Evolutionary conservation across 1,284 basidiomycete genomes (phyloP).

Genomic region (Fistulina hepatica): DNA sequence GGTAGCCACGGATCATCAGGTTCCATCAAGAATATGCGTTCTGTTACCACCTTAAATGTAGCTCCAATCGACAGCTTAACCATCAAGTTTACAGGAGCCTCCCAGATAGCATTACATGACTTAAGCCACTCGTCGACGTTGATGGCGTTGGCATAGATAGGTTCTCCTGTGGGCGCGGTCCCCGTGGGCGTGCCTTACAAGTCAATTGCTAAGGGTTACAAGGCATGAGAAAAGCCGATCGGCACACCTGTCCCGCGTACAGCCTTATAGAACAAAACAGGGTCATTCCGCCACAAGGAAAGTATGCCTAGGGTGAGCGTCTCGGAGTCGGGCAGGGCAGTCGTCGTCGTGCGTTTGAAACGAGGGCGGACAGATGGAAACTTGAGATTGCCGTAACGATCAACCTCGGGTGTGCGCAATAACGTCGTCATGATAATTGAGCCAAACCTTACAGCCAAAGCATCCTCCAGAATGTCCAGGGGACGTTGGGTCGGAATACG

Average conservation of each 20-base stretch:
- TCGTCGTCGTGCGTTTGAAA: conserved; percentile 41
- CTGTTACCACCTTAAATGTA: too few relatives aligned
- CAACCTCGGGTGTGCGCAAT: conserved; percentile 43
- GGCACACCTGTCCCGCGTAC: too few relatives aligned
- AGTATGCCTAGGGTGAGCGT: conserved; percentile 54
- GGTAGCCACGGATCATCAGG: too few relatives aligned
- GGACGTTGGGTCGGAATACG: conserved; percentile 50
- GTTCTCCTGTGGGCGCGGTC: too few relatives aligned
- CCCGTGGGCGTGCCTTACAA: too few relatives aligned
- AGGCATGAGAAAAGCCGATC: too few relatives aligned
- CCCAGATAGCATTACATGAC: too few relatives aligned
- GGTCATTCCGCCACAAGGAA: conserved; percentile 52
- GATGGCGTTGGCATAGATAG: too few relatives aligned
- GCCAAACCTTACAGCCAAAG: conserved; percentile 38
- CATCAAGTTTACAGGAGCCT: conserved; percentile 46
- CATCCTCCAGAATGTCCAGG: conserved; percentile 34
- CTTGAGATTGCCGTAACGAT: conserved; percentile 43
- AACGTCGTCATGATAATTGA: conserved; percentile 44
- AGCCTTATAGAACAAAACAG: conserved; percentile 45
- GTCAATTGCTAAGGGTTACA: too few relatives aligned
- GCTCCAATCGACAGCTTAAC: conserved; percentile 60
- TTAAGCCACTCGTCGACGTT: too few relatives aligned
- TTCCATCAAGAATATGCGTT: too few relatives aligned
- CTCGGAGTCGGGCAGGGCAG: conserved; percentile 54
- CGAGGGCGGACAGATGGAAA: conserved; percentile 47